These are phyloP conservation scores for Prunus kanzakura DNA, from an alignment of 306 rosid genomes.

Conservation along the genomic window DNA sequence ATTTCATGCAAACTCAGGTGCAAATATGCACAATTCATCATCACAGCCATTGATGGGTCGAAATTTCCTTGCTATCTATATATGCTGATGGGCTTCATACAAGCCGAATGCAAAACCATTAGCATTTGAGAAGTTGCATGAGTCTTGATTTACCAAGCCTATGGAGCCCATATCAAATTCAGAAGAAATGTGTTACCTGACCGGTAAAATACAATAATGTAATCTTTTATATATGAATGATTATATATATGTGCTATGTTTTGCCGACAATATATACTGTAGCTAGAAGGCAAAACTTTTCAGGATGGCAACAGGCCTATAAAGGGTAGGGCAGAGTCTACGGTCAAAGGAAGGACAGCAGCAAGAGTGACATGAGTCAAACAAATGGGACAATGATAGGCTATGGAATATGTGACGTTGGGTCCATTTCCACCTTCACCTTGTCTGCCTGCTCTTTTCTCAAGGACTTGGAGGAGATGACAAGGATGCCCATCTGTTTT, in stretches of 20 bases:
- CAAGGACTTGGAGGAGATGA: background rate
- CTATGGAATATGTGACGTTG: constrained; percentile 19
- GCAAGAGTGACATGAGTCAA: constrained; percentile 19
- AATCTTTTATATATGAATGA: background rate
- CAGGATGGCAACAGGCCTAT: background rate
- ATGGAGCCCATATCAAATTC: background rate
- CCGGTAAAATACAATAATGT: background rate
- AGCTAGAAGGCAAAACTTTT: background rate
- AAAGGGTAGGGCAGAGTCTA: background rate
- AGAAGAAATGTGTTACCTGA: background rate
- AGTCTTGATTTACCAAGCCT: background rate
- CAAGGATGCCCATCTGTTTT: background rate
- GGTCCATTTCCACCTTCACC: constrained; percentile 33
- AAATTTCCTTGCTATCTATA: too few relatives aligned
- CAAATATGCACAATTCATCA: background rate
- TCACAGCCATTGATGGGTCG: too few relatives aligned
- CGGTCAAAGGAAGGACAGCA: constrained; percentile 22
- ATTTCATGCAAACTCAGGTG: background rate
- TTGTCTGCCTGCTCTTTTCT: background rate
- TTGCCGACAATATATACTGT: background rate
- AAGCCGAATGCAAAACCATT: background rate
- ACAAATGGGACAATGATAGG: constrained; percentile 27
- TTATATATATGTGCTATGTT: background rate
- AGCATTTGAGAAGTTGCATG: background rate
- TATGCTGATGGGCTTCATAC: background rate